A percentile compares a stretch with the other conserved stretches of the same genome.
phyloP scores from a whole-genome alignment of 805 yeast species.

The Yamadazyma tumulicola region DNA sequence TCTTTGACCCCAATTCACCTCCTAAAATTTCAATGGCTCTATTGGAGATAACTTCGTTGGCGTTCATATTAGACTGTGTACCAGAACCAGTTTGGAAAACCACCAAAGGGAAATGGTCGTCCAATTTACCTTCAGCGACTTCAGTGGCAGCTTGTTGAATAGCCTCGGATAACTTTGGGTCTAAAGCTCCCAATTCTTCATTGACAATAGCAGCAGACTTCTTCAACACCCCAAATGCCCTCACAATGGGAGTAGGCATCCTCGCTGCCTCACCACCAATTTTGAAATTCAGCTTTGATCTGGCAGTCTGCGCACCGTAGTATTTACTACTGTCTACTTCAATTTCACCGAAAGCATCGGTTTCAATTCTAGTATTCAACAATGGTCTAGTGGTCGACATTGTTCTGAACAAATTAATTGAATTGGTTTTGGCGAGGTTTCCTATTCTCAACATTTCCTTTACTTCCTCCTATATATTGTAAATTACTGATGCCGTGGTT shows the following conservation, averaged over 20 bases:
- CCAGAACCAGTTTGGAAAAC: slow-evolving; percentile 99
- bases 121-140: slow-evolving; percentile 86
- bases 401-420: slow-evolving; percentile 16
- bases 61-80: slow-evolving; percentile 98
- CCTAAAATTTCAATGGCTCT: slow-evolving; percentile 96
- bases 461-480: neutral
- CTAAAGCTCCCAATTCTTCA: slow-evolving; percentile 71
- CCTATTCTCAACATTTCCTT: slow-evolving; percentile 25
- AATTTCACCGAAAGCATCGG: slow-evolving; percentile 96
- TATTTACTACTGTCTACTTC: slow-evolving; percentile 82
- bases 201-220: slow-evolving; percentile 94
- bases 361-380: slow-evolving; percentile 61
- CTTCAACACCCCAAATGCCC: slow-evolving; percentile 91
- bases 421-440: neutral
- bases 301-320: slow-evolving; percentile 98
- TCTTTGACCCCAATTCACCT: slow-evolving; percentile 87
- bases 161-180: slow-evolving; percentile 77
- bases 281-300: slow-evolving; percentile 90
- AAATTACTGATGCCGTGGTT: no score
- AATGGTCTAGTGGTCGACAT: slow-evolving; percentile 26
- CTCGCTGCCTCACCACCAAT: slow-evolving; percentile 90
- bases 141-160: slow-evolving; percentile 94
- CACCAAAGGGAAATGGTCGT: slow-evolving; percentile 94
- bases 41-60: slow-evolving; percentile 97
- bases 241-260: slow-evolving; percentile 87